Base-by-base conservation (phyloP, 1,284 basidiomycete genomes). In the Trametes sp. region DNA sequence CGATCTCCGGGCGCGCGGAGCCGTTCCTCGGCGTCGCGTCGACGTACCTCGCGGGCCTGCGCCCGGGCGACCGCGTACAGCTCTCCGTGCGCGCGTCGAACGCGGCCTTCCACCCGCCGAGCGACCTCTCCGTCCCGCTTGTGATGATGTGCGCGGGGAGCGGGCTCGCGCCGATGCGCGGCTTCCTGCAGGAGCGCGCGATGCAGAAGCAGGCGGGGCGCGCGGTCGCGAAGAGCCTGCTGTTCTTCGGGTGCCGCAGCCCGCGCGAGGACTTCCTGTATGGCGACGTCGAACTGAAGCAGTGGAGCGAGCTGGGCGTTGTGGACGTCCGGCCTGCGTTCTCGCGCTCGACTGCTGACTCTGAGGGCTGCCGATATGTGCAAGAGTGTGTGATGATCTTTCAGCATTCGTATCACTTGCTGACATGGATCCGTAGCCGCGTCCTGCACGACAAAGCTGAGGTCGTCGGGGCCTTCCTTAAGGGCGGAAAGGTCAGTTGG, bases 161-260 rank as follows among this genome's bases (percentile, higher is more conserved):
- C 0, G 83, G 84, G 0, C 68, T 86, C 29, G 83, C 83, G 11
- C 83, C 84, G 1, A 82, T 86, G 78, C 77, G 81, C 21, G 82
- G 82, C 1, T 86, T 86, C 74, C 75, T 86, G 28, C 81, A 83
- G 68, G 83, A 85, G 68, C 79, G 84, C 26, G 82, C 82, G 16
- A 72, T 78, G 62, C 82, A 84, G 72, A 79, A 77, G 66, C 64
- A 69, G 35, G 76, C 80, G 1, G 83, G 83, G 0, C 75, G 82
- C 10, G 73, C 76, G 13, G 78, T 84, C 23, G 81, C 78, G 29
- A 74, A 74, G 63, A 79, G 76, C 46, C 62, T 84, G 31, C 71
- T 84, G 48, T 84, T 83, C 77, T 84, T 82, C 63, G 84, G 83
- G 16, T 84, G 82, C 65, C 75, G 81, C 7, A 70, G 72, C 3